phyloP scores from a whole-genome alignment of 2,329 filamentous ascomycete genomes.

The Aspergillus neotritici region DNA sequence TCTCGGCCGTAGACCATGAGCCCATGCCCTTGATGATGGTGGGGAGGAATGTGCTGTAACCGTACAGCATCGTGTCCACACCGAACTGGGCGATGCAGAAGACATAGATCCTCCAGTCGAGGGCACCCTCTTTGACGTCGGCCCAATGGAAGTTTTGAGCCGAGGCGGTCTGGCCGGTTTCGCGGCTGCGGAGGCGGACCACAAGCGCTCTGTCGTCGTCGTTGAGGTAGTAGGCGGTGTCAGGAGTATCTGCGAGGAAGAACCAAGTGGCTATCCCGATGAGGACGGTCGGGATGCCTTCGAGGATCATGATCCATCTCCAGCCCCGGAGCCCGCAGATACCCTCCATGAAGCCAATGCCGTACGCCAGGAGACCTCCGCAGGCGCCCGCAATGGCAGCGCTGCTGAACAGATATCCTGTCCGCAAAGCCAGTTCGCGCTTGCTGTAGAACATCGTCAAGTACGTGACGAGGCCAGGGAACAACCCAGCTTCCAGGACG shows the following conservation, averaged over 20 bases:
- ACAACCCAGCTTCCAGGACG: slow-evolving; percentile 63
- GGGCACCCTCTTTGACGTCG: slow-evolving; percentile 62
- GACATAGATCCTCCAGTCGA: slow-evolving; percentile 70
- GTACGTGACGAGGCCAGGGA: slow-evolving; percentile 63
- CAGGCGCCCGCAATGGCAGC: slow-evolving; percentile 66
- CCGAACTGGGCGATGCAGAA: slow-evolving; percentile 68
- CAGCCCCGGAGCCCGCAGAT: slow-evolving; percentile 59
- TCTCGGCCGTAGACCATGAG: slow-evolving; percentile 56
- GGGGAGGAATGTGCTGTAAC: slow-evolving; percentile 70
- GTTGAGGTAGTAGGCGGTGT: slow-evolving; percentile 57
- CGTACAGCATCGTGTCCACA: slow-evolving; percentile 70
- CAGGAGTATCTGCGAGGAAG: slow-evolving; percentile 61
- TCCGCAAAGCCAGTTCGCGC: slow-evolving; percentile 63
- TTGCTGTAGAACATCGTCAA: slow-evolving; percentile 73
- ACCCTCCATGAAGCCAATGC: slow-evolving; percentile 67
- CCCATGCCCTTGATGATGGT: slow-evolving; percentile 70
- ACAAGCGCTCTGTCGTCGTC: slow-evolving; percentile 57
- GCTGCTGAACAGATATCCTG: slow-evolving; percentile 62
- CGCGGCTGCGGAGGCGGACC: slow-evolving; percentile 43
- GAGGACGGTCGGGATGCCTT: slow-evolving; percentile 54
- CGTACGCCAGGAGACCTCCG: slow-evolving; percentile 68
- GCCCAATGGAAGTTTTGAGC: slow-evolving; percentile 52
- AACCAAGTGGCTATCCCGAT: slow-evolving; percentile 53
- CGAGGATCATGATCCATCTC: slow-evolving; percentile 62
- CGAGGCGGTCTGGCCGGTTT: slow-evolving; percentile 46